Base-by-base conservation (phyloP, 169 alveolate genomes). In the Sarcocystis neurona region DNA sequence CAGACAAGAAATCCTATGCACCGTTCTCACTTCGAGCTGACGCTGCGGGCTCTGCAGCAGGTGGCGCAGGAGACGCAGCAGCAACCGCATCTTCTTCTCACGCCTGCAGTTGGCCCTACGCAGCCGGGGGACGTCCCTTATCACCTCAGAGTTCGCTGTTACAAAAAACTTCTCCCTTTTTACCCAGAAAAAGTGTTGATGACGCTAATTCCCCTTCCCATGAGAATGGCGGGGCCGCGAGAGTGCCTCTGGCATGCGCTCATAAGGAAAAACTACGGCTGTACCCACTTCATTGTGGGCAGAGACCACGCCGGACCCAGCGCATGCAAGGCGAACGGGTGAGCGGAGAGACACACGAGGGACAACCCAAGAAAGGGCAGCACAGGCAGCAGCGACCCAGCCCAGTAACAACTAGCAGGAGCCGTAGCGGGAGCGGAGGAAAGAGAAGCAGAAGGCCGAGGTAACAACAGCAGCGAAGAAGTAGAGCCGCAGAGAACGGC, bases 191-290 rank as follows among this genome's bases (percentile, higher is more conserved):
- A 43, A 41, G 93, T 80, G 23, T 50, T 87, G 80, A 37, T 92
- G 46, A 80, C 82, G 0, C 78, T 91, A 0, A 60, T 92, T 34
- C 95, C 95, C 1, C 50, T 92, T 10, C 94, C 95, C 27, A 92
- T 92, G 95, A 37, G 95, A n/a, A 87, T 92, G 94, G 95, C 94
- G 0, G 95, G 95, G 37, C 95, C 95, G 1, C n/a, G 94, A 8
- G 95, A 92, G 84, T 94, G 94, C 32, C 82, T 92, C n/a, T 75
- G 90, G 79, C 95, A 92, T 37, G 94, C 94, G 20, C 70, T 89
- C 34, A 87, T 92, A 32, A 68, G 95, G 58, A 89, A 86, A 44
- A 92, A 92, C 77, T 92, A 91, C 60, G 95, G 95, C 34, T 89
- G 94, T 70, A 90, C 94, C 8, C 95, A 92, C 80, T 92, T 92